Evolutionary conservation across 768 basidiomycete genomes (phyloP).

Genomic region (Exsudoporus frostii): DNA sequence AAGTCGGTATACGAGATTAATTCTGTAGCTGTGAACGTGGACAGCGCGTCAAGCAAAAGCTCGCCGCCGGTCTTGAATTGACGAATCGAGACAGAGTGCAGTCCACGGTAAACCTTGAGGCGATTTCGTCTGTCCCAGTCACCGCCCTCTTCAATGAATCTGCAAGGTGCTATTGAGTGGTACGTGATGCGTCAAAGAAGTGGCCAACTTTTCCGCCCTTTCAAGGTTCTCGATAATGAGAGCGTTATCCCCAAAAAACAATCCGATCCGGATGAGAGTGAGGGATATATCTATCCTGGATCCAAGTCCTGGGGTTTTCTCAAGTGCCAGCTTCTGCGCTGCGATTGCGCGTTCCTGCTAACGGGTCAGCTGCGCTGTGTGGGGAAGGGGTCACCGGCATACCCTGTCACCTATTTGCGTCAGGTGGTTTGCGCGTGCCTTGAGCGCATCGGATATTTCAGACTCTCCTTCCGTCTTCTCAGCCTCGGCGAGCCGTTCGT

Average conservation of each 20-base stretch:
- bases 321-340: constrained; percentile 79
- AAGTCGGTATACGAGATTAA: constrained; percentile 87
- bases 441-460: constrained; percentile 86
- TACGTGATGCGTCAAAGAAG: background rate
- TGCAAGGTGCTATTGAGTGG: constrained; percentile 26
- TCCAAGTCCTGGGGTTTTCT: constrained; percentile 91
- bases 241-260: constrained; percentile 82
- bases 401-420: constrained; percentile 86
- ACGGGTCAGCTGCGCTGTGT: background rate
- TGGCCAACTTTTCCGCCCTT: constrained; percentile 74
- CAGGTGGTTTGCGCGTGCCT: constrained; percentile 79
- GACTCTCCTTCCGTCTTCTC: constrained; percentile 90
- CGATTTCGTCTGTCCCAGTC: constrained; percentile 98
- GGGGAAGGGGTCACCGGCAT: background rate
- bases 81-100: constrained; percentile 84
- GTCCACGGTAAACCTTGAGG: constrained; percentile 91
- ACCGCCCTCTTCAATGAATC: constrained; percentile 90
- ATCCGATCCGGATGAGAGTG: constrained; percentile 81
- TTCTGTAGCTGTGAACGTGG: constrained; percentile 93
- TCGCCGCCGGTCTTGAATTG: constrained; percentile 85
- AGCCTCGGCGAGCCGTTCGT: constrained; percentile 78
- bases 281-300: constrained; percentile 92
- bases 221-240: constrained; percentile 69
- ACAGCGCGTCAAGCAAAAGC: constrained; percentile 85
- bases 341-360: constrained; percentile 72